Conservation (phyloP, 345 rosid species). For the Salix arbutifolia region DNA sequence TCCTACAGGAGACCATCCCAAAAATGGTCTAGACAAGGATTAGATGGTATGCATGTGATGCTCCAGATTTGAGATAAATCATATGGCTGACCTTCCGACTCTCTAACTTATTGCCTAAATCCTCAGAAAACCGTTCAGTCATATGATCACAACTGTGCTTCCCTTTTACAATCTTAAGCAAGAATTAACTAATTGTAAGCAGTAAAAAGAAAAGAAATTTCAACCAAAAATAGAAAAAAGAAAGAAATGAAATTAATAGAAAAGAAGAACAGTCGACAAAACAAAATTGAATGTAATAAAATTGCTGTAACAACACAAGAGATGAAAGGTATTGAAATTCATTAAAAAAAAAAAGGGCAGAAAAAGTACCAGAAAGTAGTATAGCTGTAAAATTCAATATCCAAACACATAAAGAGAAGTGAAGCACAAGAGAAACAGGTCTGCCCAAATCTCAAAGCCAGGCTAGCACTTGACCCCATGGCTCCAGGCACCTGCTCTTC, state of each 20-base stretch:
- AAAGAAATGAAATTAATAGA: too few relatives aligned
- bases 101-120: not conserved
- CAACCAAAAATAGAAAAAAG: too few relatives aligned
- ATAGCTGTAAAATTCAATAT: conserved; percentile 50
- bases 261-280: too few relatives aligned
- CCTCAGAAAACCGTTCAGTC: too few relatives aligned
- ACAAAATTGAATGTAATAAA: too few relatives aligned
- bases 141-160: too few relatives aligned
- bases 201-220: too few relatives aligned
- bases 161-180: too few relatives aligned
- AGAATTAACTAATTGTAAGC: too few relatives aligned
- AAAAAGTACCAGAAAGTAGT: conserved; percentile 52
- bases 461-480: conserved; percentile 51
- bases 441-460: conserved; percentile 62
- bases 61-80: not conserved
- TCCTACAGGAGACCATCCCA: too few relatives aligned
- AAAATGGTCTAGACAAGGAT: too few relatives aligned
- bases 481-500: conserved; percentile 38
- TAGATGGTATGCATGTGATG: not conserved
- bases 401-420: conserved; percentile 55
- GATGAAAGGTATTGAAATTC: not conserved
- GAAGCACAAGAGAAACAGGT: conserved; percentile 49
- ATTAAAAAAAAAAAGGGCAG: not conserved
- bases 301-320: not conserved
- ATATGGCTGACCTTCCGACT: too few relatives aligned